Conservation (phyloP, 2,329 filamentous ascomycete genomes). For the Claviceps monticola region DNA sequence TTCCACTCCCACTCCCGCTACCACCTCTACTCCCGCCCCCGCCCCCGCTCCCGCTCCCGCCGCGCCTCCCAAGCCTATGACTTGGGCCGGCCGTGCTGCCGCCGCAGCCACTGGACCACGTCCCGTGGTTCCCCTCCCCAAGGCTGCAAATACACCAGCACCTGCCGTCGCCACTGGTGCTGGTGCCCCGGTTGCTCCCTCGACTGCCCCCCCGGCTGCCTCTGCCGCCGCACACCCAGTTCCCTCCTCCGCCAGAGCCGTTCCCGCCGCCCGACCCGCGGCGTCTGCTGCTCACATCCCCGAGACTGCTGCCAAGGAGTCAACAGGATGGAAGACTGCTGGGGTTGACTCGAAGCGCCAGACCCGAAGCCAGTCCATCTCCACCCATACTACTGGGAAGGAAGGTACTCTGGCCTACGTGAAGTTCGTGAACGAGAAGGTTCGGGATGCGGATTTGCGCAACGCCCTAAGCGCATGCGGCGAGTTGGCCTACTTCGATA, state of each 20-base stretch:
- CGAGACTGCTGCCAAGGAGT: slow-evolving; percentile 35
- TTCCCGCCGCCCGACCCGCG: slow-evolving; percentile 14
- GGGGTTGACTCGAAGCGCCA: slow-evolving; percentile 75
- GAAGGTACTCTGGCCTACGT: slow-evolving; percentile 78
- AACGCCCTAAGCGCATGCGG: slow-evolving; percentile 58
- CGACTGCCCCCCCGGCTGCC: slow-evolving; percentile 23
- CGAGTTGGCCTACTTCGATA: slow-evolving; percentile 58
- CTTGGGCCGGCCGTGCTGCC: slow-evolving; percentile 59
- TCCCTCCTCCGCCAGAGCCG: slow-evolving; percentile 15
- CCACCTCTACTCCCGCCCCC: slow-evolving; percentile 17
- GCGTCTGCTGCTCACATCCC: slow-evolving; percentile 24
- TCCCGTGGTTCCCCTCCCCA: slow-evolving; percentile 40
- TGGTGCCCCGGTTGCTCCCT: slow-evolving; percentile 23
- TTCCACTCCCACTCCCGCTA: slow-evolving; percentile 26
- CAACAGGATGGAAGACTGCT: slow-evolving; percentile 67
- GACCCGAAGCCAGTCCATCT: slow-evolving; percentile 55
- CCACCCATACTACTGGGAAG: slow-evolving; percentile 48
- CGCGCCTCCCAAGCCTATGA: slow-evolving; percentile 45
- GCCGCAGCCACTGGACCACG: slow-evolving; percentile 45
- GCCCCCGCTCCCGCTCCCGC: slow-evolving; percentile 27
- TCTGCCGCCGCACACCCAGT: slow-evolving; percentile 14
- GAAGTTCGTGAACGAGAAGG: slow-evolving; percentile 87
- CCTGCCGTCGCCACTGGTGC: slow-evolving; percentile 26
- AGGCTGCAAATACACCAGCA: slow-evolving; percentile 41
- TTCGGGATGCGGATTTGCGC: slow-evolving; percentile 61